Conservation (phyloP, 2,329 filamentous ascomycete genomes). For the Hypomyces perniciosus region DNA sequence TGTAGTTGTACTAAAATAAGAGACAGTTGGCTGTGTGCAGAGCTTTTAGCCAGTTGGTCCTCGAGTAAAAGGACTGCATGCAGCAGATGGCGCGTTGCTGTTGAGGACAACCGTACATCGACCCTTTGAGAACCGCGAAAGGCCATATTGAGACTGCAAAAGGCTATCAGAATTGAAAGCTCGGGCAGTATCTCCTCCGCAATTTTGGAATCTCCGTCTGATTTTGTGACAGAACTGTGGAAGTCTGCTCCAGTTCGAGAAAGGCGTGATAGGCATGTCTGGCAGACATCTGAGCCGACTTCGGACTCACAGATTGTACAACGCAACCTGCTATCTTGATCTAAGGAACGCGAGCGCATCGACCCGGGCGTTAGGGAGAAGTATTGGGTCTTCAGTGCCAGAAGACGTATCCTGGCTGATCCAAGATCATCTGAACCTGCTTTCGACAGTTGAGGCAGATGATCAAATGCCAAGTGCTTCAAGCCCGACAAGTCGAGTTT, state of each 20-base stretch:
- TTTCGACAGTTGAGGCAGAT: slow-evolving; percentile 28
- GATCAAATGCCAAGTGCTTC: slow-evolving; percentile 32
- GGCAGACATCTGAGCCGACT: slow-evolving; percentile 16
- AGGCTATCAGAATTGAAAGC: slow-evolving; percentile 28
- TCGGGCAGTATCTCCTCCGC: slow-evolving; percentile 25
- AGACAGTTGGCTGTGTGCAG: slow-evolving; percentile 41
- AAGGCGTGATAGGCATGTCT: slow-evolving; percentile 20
- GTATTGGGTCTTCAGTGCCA: slow-evolving; percentile 40
- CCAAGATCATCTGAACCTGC: slow-evolving; percentile 20
- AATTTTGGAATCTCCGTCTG: slow-evolving; percentile 1
- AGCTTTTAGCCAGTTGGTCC: slow-evolving; percentile 38
- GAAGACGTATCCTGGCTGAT: slow-evolving; percentile 24
- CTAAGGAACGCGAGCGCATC: slow-evolving; percentile 18
- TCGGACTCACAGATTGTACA: slow-evolving; percentile 21
- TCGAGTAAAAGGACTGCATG: slow-evolving; percentile 47
- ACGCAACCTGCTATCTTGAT: slow-evolving; percentile 16
- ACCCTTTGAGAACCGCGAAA: slow-evolving; percentile 12
- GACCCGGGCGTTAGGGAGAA: slow-evolving; percentile 35
- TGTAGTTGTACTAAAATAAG: slow-evolving; percentile 48
- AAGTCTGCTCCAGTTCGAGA: slow-evolving; percentile 17
- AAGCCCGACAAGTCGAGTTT: slow-evolving; percentile 36
- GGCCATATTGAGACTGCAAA: slow-evolving; percentile 29
- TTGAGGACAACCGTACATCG: slow-evolving; percentile 1
- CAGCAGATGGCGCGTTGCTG: slow-evolving; percentile 31
- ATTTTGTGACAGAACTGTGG: slow-evolving; percentile 11